Base-by-base conservation (phyloP, 2,329 filamentous ascomycete genomes). In the Sclerotiophoma versabilis region DNA sequence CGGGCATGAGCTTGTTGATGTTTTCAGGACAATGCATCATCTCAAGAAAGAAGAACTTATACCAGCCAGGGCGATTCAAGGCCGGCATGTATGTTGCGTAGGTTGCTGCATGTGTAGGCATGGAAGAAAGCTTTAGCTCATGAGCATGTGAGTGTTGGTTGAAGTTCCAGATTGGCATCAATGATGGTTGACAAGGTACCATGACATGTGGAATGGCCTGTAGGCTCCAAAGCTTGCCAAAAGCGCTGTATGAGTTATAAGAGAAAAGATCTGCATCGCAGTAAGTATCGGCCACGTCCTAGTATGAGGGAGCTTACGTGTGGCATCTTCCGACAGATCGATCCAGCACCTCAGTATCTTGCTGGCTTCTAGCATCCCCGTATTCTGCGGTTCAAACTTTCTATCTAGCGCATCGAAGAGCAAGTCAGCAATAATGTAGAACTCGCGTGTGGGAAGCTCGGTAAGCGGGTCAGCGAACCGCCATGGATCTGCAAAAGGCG, bases 61-160 rank as follows among this genome's bases (percentile, higher is more conserved):
- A 74, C 69, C 70, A 74, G 2, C 70, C 72, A 8, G 71, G 63
- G 5, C 71, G 69, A 27, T 73, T 74, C 29, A 74, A 58, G 5
- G 71, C 72, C 10, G 72, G 69, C 59, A 73, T 68, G 47, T 75
- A 74, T 6, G 57, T 52, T 11, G 68, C 45, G 39, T 66, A 65
- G 0, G 42, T 32, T 9, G 53, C 25, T 17, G 30, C 58, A 4
- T 49, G 42, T 15, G 60, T 47, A 8, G 52, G 41, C 17, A 62
- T 52, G 12, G 50, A 11, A 20, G 50, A 45, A 11, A 73, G 57
- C 38, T 58, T 63, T 17, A 71, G 43, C 11, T 67, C 65, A 20
- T 64, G 57, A 3, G 63, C 58, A 36, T 70, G 64, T 22, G 63
- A 54, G 33, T 65, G 62, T 32, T 57, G 59, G 38, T 65, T 60